phyloP scores from a whole-genome alignment of 2,329 filamentous ascomycete species.

The Dactylellina drechsleri region DNA sequence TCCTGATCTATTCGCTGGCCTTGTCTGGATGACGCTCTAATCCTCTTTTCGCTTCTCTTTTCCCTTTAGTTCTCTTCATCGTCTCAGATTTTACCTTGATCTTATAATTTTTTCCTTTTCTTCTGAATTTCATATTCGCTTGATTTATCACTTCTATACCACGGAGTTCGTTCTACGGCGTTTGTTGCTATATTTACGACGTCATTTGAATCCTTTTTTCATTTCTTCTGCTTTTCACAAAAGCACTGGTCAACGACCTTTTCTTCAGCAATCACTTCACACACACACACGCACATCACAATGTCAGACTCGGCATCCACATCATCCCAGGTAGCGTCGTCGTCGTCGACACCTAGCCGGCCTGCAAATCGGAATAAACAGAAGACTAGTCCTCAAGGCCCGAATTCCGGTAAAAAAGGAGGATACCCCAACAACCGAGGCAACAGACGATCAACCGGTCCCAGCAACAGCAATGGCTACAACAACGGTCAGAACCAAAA shows the following conservation, averaged over 20 bases:
- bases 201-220: conserved; percentile 7
- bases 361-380: conserved; percentile 33
- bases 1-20: conserved; percentile 3
- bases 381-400: conserved; percentile 44
- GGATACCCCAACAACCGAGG: conserved; percentile 23
- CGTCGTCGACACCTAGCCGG: conserved; percentile 42
- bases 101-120: conserved; percentile 9
- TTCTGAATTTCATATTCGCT: not conserved
- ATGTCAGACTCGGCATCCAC: conserved; percentile 34
- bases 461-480: too few relatives aligned
- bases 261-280: conserved; percentile 2
- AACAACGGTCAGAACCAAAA: conserved; percentile 11
- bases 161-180: conserved; percentile 36
- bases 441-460: conserved; percentile 7
- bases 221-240: too few relatives aligned
- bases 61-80: conserved; percentile 41
- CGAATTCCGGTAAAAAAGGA: conserved; percentile 33
- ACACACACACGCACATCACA: conserved; percentile 26
- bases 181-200: conserved; percentile 26
- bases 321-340: not conserved
- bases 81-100: conserved; percentile 19
- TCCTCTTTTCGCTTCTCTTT: conserved; percentile 18
- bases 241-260: not conserved
- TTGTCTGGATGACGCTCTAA: conserved; percentile 52
- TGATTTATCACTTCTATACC: not conserved